phyloP scores from a whole-genome alignment of 495 filamentous ascomycete genomes.

The Penicillium tannophilum region DNA sequence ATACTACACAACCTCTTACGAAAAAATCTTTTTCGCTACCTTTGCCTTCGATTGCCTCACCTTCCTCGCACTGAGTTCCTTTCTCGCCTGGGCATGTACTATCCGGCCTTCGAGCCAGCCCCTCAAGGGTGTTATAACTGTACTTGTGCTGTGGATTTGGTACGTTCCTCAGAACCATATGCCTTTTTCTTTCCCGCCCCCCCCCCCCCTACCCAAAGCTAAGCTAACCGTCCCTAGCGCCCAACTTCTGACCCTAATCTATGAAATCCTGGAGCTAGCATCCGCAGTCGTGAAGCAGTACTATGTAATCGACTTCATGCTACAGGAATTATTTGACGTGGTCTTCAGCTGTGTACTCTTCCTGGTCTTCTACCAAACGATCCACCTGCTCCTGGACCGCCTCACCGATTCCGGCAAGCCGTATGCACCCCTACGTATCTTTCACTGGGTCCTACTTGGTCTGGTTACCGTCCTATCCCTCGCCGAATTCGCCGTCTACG shows the following conservation, averaged over 20 bases:
- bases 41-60: constrained; percentile 27
- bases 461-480: constrained; percentile 20
- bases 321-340: constrained; percentile 24
- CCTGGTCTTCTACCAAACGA: constrained; percentile 27
- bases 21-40: constrained; percentile 7
- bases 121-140: constrained; percentile 10
- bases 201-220: not conserved
- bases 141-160: constrained; percentile 18
- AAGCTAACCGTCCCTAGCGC: not conserved
- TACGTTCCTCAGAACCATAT: constrained; percentile 11
- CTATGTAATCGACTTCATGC: constrained; percentile 25
- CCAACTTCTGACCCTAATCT: constrained; percentile 5
- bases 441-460: constrained; percentile 26
- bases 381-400: constrained; percentile 22
- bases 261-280: constrained; percentile 20
- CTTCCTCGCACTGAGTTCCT: constrained; percentile 19
- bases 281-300: constrained; percentile 21
- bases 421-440: constrained; percentile 11
- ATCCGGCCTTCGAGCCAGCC: constrained; percentile 19
- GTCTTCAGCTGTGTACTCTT: constrained; percentile 15
- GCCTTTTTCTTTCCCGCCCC: too few species aligned
- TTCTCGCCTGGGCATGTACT: constrained; percentile 26
- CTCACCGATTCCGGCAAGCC: constrained; percentile 24
- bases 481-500: constrained; percentile 19
- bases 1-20: not conserved